phyloP scores from a whole-genome alignment of 495 filamentous ascomycete genomes.

The Lichina pygmaea region DNA sequence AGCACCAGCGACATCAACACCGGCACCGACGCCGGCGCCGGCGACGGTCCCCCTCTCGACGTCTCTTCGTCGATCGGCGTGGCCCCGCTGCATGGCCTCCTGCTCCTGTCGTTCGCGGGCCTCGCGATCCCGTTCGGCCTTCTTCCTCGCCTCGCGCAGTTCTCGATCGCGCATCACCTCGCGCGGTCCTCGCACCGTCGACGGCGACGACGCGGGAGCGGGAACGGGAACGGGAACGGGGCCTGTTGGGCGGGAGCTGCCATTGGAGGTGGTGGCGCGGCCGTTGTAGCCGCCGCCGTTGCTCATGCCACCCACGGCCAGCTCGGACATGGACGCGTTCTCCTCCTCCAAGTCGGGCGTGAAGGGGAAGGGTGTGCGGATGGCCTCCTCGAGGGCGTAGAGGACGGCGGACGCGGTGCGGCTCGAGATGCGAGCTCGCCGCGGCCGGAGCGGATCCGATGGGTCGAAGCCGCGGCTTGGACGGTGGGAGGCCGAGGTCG shows the following conservation, averaged over 20 bases:
- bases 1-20: conserved; percentile 30
- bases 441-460: neutral
- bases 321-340: conserved; percentile 83
- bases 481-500: neutral
- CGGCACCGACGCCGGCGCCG: conserved; percentile 20
- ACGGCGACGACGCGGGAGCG: conserved; percentile 8
- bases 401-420: conserved; percentile 57
- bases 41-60: conserved; percentile 22
- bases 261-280: conserved; percentile 18
- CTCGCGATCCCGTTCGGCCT: conserved; percentile 27
- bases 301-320: conserved; percentile 20
- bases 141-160: conserved; percentile 36
- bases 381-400: conserved; percentile 72
- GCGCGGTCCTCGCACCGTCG: conserved; percentile 29
- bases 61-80: conserved; percentile 22
- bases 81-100: conserved; percentile 15
- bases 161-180: conserved; percentile 51
- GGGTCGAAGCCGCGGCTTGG: neutral
- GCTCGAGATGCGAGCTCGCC: conserved; percentile 21
- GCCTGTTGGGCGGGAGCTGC: conserved; percentile 18
- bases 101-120: conserved; percentile 24
- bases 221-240: conserved; percentile 16
- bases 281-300: conserved; percentile 15
- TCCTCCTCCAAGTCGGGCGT: conserved; percentile 66
- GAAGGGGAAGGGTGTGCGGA: conserved; percentile 61